Conservation (phyloP, 768 basidiomycete species). For the Thelephora ganbajun region DNA sequence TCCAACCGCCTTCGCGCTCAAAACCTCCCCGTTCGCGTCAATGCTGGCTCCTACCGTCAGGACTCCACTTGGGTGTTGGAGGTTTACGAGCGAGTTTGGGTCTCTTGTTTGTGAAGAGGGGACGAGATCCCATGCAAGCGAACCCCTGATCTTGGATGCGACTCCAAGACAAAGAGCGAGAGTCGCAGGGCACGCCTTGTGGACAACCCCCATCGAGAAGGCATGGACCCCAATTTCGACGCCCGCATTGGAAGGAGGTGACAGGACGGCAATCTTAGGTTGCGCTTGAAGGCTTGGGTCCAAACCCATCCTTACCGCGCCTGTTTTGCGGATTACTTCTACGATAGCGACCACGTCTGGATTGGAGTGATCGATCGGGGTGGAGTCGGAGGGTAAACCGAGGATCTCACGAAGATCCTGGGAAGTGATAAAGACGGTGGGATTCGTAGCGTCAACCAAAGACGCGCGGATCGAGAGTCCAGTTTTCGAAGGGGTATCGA, state of each 20-base stretch:
- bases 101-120: slow-evolving; percentile 8
- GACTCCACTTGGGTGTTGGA: slow-evolving; percentile 52
- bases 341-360: slow-evolving; percentile 18
- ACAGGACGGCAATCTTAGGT: slow-evolving; percentile 54
- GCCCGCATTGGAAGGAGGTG: slow-evolving; percentile 19
- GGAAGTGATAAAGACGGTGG: slow-evolving; percentile 46
- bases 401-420: slow-evolving; percentile 28
- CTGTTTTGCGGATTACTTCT: slow-evolving; percentile 40
- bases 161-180: slow-evolving; percentile 59
- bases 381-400: slow-evolving; percentile 14
- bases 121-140: slow-evolving; percentile 40
- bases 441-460: slow-evolving; percentile 63
- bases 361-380: slow-evolving; percentile 11
- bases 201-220: slow-evolving; percentile 57
- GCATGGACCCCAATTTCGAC: slow-evolving; percentile 44
- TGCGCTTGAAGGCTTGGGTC: slow-evolving; percentile 51
- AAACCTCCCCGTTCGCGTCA: slow-evolving; percentile 28
- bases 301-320: slow-evolving; percentile 47
- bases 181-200: slow-evolving; percentile 63
- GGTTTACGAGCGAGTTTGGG: slow-evolving; percentile 23
- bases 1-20: slow-evolving; percentile 47
- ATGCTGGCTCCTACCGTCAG: slow-evolving; percentile 56
- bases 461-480: slow-evolving; percentile 24
- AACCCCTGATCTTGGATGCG: slow-evolving; percentile 37
- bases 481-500: slow-evolving; percentile 1